Base-by-base conservation (phyloP, 352 stramenopile genomes). In the Pythium chondricola region DNA sequence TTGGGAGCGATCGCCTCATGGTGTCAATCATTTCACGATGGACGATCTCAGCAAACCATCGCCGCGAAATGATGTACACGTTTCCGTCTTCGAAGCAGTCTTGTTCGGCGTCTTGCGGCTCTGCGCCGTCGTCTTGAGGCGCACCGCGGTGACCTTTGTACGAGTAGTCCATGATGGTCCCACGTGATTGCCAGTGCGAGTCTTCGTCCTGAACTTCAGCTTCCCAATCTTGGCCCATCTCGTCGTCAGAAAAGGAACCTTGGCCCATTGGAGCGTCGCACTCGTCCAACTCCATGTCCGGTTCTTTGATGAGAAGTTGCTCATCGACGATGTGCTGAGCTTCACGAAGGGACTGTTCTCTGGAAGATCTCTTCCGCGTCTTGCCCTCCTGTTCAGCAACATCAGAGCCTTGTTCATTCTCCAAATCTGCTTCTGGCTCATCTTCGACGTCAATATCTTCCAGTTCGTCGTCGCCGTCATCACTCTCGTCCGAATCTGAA, bases 211-310 rank as follows among this genome's bases (percentile, higher is more conserved):
- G 13, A 16, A 29, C 62, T 3, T 17, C 25, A 29, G 31, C 20
- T 36, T 55, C 45, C 52, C 68, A 63, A 29, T 26, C 43, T n/a
- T 45, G n/a, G 17, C 67, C n/a, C n/a, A 68, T 63, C 30, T 89
- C 76, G 29, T 63, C 82, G 45, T 90, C 83, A 21, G 83, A 93
- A 17, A 64, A 70, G 39, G 92, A 84, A 2, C 78, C 83, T 48
- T 93, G 80, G 5, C 80, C 80, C 27, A 67, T 58, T 22, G 71
- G 52, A 10, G 48, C 39, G 29, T 88, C 67, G 11, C 55, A 37
- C 10, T 83, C 57, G 42, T 55, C 43, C 4, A 70, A 60, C 6
- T 78, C 52, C 4, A 32, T 48, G 35, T 71, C 63, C 1, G 54
- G 42, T 33, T 74, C 56, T 9, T 69, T 39, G 10, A 45, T 22